Conservation (phyloP, 768 basidiomycete species). For the Porpolomopsis calyptriformis region DNA sequence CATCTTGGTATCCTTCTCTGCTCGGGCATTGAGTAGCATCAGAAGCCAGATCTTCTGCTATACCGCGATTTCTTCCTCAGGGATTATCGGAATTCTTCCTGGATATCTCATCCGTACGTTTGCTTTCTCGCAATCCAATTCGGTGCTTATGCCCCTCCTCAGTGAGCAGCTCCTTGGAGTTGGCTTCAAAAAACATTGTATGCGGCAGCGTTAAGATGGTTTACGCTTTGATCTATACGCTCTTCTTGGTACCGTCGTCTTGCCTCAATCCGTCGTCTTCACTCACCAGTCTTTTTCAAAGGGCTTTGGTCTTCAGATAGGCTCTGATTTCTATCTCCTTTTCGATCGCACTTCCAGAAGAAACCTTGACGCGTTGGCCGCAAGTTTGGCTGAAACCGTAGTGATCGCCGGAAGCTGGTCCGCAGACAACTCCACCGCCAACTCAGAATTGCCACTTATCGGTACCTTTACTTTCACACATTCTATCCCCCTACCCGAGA, state of each 20-base stretch:
- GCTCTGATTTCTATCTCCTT: constrained; percentile 68
- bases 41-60: constrained; percentile 77
- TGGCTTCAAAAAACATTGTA: constrained; percentile 79
- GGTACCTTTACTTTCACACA: constrained; percentile 64
- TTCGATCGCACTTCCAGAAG: constrained; percentile 49
- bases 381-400: constrained; percentile 36
- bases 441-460: constrained; percentile 33
- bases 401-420: constrained; percentile 57
- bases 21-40: constrained; percentile 76
- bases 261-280: too few species aligned
- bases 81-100: constrained; percentile 83
- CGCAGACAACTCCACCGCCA: constrained; percentile 37
- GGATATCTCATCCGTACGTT: constrained; percentile 69
- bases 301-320: constrained; percentile 80
- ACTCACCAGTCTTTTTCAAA: too few species aligned
- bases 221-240: constrained; percentile 77
- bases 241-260: constrained; percentile 68
- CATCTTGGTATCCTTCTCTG: constrained; percentile 68
- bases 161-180: constrained; percentile 74
- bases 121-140: background rate
- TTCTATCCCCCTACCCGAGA: constrained; percentile 31
- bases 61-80: constrained; percentile 79
- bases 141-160: constrained; percentile 9
- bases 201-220: constrained; percentile 83
- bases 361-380: constrained; percentile 43